Evolutionary conservation across 306 rosid species (phyloP).

Genomic region (Oemleria cerasiformis): DNA sequence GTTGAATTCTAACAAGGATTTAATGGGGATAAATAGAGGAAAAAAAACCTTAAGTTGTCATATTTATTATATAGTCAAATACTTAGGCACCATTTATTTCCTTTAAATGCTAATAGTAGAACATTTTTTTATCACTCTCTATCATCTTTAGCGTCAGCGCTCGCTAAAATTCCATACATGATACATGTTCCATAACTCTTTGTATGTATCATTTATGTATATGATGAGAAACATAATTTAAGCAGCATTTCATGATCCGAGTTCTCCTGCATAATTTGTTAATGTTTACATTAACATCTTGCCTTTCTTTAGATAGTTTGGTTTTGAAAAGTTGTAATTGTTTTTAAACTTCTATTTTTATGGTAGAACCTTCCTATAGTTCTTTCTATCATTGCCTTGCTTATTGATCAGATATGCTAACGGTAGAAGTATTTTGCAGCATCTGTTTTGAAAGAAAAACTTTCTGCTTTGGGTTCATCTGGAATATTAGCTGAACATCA

Average conservation of each 20-base stretch:
- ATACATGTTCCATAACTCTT: neutral
- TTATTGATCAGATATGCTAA: constrained; percentile 35
- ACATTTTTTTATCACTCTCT: neutral
- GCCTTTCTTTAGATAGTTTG: neutral
- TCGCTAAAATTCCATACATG: neutral
- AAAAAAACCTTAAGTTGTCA: neutral
- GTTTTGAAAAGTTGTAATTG: neutral
- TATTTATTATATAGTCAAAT: neutral
- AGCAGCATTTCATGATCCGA: neutral
- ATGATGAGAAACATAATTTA: neutral
- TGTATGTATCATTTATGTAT: neutral
- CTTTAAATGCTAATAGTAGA: neutral
- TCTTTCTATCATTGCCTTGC: constrained; percentile 17
- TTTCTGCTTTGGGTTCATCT: constrained; percentile 85
- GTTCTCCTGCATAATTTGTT: constrained; percentile 2
- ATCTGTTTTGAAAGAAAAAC: constrained; percentile 89
- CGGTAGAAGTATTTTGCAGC: constrained; percentile 55
- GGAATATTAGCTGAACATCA: constrained; percentile 98
- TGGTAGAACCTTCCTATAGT: constrained; percentile 18
- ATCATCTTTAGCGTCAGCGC: neutral
- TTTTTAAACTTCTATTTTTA: neutral
- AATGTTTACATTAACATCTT: neutral
- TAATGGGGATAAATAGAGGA: neutral
- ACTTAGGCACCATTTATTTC: neutral
- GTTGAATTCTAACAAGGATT: neutral